Conservation (phyloP, 2,329 filamentous ascomycete species). For the Fusarium sp. region DNA sequence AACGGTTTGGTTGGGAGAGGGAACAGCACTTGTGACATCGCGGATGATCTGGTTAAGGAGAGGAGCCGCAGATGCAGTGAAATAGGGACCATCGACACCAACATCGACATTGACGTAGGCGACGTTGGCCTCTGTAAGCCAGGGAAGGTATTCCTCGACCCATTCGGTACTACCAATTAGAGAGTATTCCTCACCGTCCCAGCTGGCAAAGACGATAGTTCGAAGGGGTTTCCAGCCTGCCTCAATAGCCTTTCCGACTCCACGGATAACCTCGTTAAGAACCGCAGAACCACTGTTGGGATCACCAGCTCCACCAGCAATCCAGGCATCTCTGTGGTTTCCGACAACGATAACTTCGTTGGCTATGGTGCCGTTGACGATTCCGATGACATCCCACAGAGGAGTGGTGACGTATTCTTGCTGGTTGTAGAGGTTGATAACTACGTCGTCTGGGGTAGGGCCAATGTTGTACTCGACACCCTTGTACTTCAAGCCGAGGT, state of each 20-base stretch:
- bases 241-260: constrained; percentile 77
- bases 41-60: constrained; percentile 79
- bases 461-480: constrained; percentile 88
- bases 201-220: constrained; percentile 89
- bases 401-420: constrained; percentile 86
- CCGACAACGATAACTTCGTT: constrained; percentile 90
- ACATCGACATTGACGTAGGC: constrained; percentile 91
- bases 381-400: constrained; percentile 90
- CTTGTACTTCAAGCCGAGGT: constrained; percentile 79
- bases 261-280: constrained; percentile 81
- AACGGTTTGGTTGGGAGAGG: constrained; percentile 82
- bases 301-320: constrained; percentile 84
- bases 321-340: constrained; percentile 94
- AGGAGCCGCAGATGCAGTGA: constrained; percentile 75
- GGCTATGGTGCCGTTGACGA: constrained; percentile 86
- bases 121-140: constrained; percentile 78
- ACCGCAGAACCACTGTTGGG: constrained; percentile 86
- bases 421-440: constrained; percentile 79
- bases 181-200: constrained; percentile 88
- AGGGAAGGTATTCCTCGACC: constrained; percentile 90
- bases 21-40: constrained; percentile 72
- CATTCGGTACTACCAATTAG: constrained; percentile 90
- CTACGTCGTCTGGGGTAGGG: constrained; percentile 78
- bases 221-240: constrained; percentile 73
- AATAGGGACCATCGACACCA: constrained; percentile 73